A percentile compares a stretch with the other conserved stretches of the same genome.
These are phyloP conservation scores for Aspergillus coremiiformis DNA, from an alignment of 495 filamentous ascomycete species.

Conservation along the genomic window DNA sequence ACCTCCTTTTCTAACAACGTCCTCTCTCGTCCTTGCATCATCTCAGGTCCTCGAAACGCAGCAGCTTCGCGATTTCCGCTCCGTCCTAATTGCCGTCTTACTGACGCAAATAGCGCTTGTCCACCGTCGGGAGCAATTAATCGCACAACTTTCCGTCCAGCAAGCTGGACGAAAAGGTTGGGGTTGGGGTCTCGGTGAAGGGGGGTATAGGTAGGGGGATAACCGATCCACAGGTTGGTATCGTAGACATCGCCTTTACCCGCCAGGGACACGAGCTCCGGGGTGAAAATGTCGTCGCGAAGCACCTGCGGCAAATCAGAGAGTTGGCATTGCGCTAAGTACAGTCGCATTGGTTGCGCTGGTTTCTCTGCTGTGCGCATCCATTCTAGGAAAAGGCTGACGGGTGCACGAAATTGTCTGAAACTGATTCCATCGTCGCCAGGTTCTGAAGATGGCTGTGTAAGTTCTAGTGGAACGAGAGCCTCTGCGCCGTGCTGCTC, in stretches of 20 bases:
- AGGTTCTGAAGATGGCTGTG: slow-evolving; percentile 12
- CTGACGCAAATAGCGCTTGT: slow-evolving; percentile 47
- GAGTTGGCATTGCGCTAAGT: slow-evolving; percentile 78
- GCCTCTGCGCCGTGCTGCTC: slow-evolving; percentile 37
- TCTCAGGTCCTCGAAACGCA: slow-evolving; percentile 70
- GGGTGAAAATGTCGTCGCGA: slow-evolving; percentile 59
- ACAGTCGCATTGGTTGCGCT: slow-evolving; percentile 44
- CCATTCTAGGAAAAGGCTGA: slow-evolving; percentile 53
- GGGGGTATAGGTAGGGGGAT: slow-evolving; percentile 79
- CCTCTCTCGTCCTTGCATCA: slow-evolving; percentile 78
- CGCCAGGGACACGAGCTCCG: slow-evolving; percentile 50
- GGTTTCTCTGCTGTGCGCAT: slow-evolving; percentile 26
- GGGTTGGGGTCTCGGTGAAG: slow-evolving; percentile 90
- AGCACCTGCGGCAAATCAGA: slow-evolving; percentile 54
- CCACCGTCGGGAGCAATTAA: slow-evolving; percentile 59
- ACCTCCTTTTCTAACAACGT: slow-evolving; percentile 57
- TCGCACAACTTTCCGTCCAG: slow-evolving; percentile 65
- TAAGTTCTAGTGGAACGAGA: slow-evolving; percentile 54
- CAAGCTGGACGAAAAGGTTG: slow-evolving; percentile 83
- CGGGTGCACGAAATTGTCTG: slow-evolving; percentile 48
- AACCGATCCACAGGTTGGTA: slow-evolving; percentile 81
- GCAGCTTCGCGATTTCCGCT: slow-evolving; percentile 36
- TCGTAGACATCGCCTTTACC: slow-evolving; percentile 75
- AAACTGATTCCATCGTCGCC: slow-evolving; percentile 28
- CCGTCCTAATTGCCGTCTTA: slow-evolving; percentile 43